Evolutionary conservation across 768 basidiomycete species (phyloP), one percentile per base, ranked within the genome.

Genomic region (Boletus pseudo-olivaceus): DNA sequence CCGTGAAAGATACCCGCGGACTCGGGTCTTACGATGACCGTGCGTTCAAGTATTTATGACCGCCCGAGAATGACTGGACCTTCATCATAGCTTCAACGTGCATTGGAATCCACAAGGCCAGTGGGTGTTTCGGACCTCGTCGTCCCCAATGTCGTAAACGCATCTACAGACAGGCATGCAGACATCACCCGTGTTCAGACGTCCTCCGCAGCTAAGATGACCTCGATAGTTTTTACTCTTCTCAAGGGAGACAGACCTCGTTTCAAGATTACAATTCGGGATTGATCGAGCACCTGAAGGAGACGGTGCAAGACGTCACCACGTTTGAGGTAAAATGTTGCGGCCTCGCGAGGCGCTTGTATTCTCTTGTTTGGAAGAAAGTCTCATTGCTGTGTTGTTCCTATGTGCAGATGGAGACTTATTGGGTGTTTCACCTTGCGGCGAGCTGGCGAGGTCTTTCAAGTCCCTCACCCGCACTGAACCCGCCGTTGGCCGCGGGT

Each of bases 201-300:
- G 45, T 41, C 27, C n/a, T 39, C 44, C n/a, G 35, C n/a, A 47
- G 17, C 53, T 66, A 26, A 63, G 10, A 33, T 40, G 35, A 30
- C 10, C 40, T 38, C 32, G 40, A 26, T 58, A 91, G 89, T 66
- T 91, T 91, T 72, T 92, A 92, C 73, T 90, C 89, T 46, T 90
- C 89, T 12, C 90, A 92, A 72, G 90, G 90, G 42, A 79, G 90
- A 58, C 83, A 84, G 61, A 91, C 89, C 3, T 87, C 87, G 5
- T 92, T 92, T 64, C 82, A 82, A 34, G 90, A 92, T 70, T 75
- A 81, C 64, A 93, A 92, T 66, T 73, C 74, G 32, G 71, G 75
- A 62, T 78, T 92, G 51, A 81, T 91, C 48, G 75, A 81, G 46
- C 69, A 77, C 38, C 69, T 92, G 42, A 74, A 78, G 61, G 63